A percentile compares a stretch with the other conserved stretches of the same genome.
Evolutionary conservation across 345 rosid genomes (phyloP).

Genomic region (Moricandia moricandioides): DNA sequence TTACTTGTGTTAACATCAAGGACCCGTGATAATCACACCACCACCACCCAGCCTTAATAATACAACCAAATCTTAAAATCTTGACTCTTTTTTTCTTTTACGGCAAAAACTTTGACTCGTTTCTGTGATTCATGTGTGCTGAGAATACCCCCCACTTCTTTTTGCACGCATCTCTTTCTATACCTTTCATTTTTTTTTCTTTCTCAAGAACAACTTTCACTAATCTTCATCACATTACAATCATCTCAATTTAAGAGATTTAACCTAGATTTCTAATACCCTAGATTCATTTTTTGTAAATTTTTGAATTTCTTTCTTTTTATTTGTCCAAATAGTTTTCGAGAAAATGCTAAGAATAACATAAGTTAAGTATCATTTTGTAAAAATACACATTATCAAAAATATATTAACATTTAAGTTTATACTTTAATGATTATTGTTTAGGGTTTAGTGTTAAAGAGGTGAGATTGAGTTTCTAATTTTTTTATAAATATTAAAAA

Average conservation of each 20-base stretch:
- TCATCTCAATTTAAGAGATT: not conserved
- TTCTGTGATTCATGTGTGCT: constrained; percentile 7
- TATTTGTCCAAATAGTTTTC: not conserved
- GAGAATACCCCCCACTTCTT: constrained; percentile 4
- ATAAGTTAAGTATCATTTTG: no score
- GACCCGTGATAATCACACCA: constrained; percentile 18
- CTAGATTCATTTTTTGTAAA: not conserved
- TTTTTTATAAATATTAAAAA: no score
- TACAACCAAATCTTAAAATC: constrained; percentile 31
- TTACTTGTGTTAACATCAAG: constrained; percentile 39
- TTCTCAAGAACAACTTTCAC: not conserved
- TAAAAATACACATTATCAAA: no score
- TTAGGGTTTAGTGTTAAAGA: no score
- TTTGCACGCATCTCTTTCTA: constrained; percentile 19
- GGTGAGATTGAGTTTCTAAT: no score
- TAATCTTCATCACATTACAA: not conserved
- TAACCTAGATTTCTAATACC: not conserved
- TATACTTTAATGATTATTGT: no score
- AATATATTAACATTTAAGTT: no score
- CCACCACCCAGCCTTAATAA: not conserved
- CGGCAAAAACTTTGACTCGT: constrained; percentile 36
- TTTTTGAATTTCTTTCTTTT: not conserved
- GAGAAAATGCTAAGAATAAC: no score
- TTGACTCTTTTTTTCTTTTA: constrained; percentile 36
- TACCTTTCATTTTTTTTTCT: not conserved